These are phyloP conservation scores for Quercus robur DNA, from an alignment of 306 rosid species.

Conservation along the genomic window DNA sequence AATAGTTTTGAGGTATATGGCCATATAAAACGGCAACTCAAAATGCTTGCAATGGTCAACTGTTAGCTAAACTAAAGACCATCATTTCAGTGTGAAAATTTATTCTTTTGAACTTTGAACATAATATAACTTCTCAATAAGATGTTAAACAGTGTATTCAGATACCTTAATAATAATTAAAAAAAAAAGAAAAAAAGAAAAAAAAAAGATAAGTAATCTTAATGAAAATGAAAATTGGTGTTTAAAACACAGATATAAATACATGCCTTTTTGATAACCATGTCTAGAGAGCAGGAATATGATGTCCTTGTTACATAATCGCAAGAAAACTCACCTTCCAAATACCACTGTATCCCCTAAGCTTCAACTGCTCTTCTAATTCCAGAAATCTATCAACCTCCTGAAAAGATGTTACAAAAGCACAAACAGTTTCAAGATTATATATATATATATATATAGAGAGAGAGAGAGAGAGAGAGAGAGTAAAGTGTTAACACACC, in stretches of 20 bases:
- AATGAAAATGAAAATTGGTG: not conserved
- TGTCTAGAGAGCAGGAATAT: not conserved
- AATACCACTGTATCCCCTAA: slow-evolving; percentile 70
- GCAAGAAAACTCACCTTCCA: slow-evolving; percentile 69
- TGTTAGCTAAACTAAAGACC: not conserved
- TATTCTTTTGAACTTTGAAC: not conserved
- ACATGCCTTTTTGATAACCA: slow-evolving; percentile 1
- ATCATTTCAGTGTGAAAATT: not conserved
- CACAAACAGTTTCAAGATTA: slow-evolving; percentile 4
- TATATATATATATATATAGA: too few relatives aligned
- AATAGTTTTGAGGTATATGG: not conserved
- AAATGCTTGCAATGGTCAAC: not conserved
- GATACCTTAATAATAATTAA: not conserved
- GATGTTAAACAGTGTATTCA: not conserved
- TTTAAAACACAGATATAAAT: slow-evolving; percentile 4
- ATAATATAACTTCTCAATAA: not conserved
- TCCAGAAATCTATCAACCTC: slow-evolving; percentile 89
- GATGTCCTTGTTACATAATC: slow-evolving; percentile 16
- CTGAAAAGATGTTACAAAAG: slow-evolving; percentile 45
- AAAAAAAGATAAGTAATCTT: too few relatives aligned
- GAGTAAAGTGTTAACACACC: too few relatives aligned
- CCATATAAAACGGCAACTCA: not conserved
- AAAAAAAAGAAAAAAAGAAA: not conserved
- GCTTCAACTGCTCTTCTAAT: slow-evolving; percentile 61
- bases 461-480: too few relatives aligned